Conservation (phyloP, 1,284 basidiomycete species). For the Exobasidium cylindrosporum region DNA sequence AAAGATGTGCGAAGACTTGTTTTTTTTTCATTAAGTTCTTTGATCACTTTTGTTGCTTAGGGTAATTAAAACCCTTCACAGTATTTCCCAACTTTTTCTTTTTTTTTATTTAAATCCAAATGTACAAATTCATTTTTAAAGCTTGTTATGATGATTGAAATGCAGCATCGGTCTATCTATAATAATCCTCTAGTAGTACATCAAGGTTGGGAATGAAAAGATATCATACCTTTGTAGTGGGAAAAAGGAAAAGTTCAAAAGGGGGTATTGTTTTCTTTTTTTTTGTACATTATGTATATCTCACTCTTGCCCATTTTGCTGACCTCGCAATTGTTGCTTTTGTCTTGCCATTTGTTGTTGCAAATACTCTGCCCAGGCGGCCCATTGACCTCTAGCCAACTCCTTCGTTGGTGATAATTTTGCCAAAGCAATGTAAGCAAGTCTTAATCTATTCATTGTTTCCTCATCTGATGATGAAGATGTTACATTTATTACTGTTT, state of each 20-base stretch:
- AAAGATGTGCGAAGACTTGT: background rate
- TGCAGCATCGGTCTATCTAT: background rate
- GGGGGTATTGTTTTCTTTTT: background rate
- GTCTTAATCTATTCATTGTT: background rate
- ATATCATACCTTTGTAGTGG: too few species aligned
- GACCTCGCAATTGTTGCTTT: background rate
- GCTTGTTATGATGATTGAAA: background rate
- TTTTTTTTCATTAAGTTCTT: background rate
- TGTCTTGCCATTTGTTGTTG: background rate
- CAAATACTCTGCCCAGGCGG: background rate
- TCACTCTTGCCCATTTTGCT: too few species aligned
- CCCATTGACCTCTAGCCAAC: background rate
- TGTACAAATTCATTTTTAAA: background rate
- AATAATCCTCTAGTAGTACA: background rate
- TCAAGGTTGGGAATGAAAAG: background rate
- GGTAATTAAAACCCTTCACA: too few species aligned
- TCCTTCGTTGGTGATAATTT: background rate
- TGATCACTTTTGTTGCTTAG: too few species aligned
- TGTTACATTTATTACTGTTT: background rate
- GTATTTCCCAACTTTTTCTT: background rate
- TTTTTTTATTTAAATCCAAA: background rate
- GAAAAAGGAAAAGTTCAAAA: background rate
- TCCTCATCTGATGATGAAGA: background rate
- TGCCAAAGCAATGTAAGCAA: constrained; percentile 5
- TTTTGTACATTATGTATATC: background rate